Conservation (phyloP, 805 yeast genomes). For the Wickerhamiella azyma region DNA sequence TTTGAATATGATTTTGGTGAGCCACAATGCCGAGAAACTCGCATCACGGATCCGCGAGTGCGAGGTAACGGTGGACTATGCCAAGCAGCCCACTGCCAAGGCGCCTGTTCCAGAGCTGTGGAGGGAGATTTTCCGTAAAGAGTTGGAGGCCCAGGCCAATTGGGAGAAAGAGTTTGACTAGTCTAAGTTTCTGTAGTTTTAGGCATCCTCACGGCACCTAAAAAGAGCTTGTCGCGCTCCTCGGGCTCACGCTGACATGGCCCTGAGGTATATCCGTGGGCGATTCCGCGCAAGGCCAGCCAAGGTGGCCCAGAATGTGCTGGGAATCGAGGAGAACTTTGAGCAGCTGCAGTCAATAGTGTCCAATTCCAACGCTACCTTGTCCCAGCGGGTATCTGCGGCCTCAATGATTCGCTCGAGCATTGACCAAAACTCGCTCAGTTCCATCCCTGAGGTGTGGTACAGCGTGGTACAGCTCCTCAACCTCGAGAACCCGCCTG, state of each 20-base stretch:
- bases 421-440: constrained; percentile 38
- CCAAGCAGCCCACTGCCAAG: constrained; percentile 18
- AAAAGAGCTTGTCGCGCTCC: no score
- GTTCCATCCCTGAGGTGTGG: constrained; percentile 66
- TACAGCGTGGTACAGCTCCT: constrained; percentile 46
- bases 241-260: background rate
- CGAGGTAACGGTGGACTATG: constrained; percentile 24
- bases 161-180: constrained; percentile 6
- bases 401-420: constrained; percentile 38
- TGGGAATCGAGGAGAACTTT: constrained; percentile 24
- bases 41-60: constrained; percentile 24
- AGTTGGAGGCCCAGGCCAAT: constrained; percentile 1
- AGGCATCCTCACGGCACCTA: no score
- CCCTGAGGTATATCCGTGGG: constrained; percentile 6
- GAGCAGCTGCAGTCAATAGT: constrained; percentile 23
- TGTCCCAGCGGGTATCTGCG: constrained; percentile 31
- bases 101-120: constrained; percentile 21
- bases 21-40: constrained; percentile 22
- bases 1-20: constrained; percentile 21
- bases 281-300: constrained; percentile 6
- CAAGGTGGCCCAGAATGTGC: constrained; percentile 15
- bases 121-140: constrained; percentile 13
- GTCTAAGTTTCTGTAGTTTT: background rate
- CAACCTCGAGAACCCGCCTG: constrained; percentile 24
- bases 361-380: constrained; percentile 14